A percentile compares a stretch with the other conserved stretches of the same genome.
These are phyloP conservation scores for Akanthomyces dipterigenus DNA, from an alignment of 2,329 filamentous ascomycete genomes.

Conservation along the genomic window DNA sequence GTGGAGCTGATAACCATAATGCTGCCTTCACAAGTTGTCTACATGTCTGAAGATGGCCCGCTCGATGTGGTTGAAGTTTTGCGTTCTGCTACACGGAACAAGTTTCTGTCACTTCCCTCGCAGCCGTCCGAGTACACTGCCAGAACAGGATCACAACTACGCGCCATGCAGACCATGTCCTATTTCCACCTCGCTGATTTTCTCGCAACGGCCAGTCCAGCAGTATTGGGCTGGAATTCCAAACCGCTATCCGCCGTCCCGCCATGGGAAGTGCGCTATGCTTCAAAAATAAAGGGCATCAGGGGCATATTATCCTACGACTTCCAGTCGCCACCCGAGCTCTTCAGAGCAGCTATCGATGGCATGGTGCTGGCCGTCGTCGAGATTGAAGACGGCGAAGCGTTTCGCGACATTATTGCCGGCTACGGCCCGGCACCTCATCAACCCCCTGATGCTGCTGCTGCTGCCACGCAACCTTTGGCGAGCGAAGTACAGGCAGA, in stretches of 20 bases:
- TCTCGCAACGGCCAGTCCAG: neutral
- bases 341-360: slow-evolving; percentile 60
- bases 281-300: slow-evolving; percentile 43
- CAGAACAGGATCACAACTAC: slow-evolving; percentile 57
- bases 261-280: slow-evolving; percentile 59
- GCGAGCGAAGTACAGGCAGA: slow-evolving; percentile 11
- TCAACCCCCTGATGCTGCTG: neutral
- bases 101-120: slow-evolving; percentile 50
- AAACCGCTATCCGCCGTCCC: slow-evolving; percentile 48
- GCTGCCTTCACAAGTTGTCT: slow-evolving; percentile 55
- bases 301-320: slow-evolving; percentile 63
- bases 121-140: slow-evolving; percentile 48
- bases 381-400: slow-evolving; percentile 46
- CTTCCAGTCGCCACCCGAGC: slow-evolving; percentile 50
- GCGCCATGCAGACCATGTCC: slow-evolving; percentile 71
- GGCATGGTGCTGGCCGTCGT: slow-evolving; percentile 65
- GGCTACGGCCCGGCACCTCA: neutral
- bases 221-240: slow-evolving; percentile 39
- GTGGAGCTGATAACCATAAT: slow-evolving; percentile 47
- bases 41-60: slow-evolving; percentile 60
- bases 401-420: slow-evolving; percentile 34
- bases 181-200: slow-evolving; percentile 56
- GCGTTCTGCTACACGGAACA: slow-evolving; percentile 34
- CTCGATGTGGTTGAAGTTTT: slow-evolving; percentile 50
- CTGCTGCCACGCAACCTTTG: neutral